Base-by-base conservation (phyloP, 2,329 filamentous ascomycete genomes). In the Colletotrichum sp. region DNA sequence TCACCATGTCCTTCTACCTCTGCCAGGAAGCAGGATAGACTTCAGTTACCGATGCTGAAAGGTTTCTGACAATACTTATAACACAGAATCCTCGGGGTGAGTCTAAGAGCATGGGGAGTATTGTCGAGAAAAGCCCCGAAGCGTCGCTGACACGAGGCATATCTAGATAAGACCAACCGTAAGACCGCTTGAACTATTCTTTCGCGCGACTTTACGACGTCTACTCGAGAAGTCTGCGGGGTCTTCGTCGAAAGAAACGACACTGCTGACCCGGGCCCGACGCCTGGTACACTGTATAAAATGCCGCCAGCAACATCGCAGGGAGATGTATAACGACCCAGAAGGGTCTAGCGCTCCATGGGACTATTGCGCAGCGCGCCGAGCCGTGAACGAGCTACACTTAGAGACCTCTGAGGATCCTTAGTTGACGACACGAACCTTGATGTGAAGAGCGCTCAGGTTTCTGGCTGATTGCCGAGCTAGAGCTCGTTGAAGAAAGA, bases 321-420 rank as follows among this genome's bases (percentile, higher is more conserved):
- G 10, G n/a, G n/a, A 21, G n/a, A 1, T n/a, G n/a, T 1, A 13
- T 0, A 0, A 49, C 44, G 10, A 21, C n/a, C 9, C 44, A 0
- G 44, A 21, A 13, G 1, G 44, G 44, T 49, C 18, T 21, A 21
- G 15, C 39, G 39, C 39, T 44, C 18, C 8, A 44, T n/a, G 8
- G 8, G 8, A n/a, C 39, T 2, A 0, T 44, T n/a, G 16, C 39
- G 18, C 16, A n/a, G 2, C 18, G 0, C 8, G 16, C 5, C 0
- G 18, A n/a, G 16, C 39, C 16, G 18, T n/a, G 18, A 44, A 44
- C 16, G 36, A 16, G 36, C 36, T 4, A 39, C 18, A n/a, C 18
- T 49, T 1, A 21, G n/a, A 52, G 44, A 52, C 6, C n/a, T 52
- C 44, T 13, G 18, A 21, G 44, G 6, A 49, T 49, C 44, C 2